A percentile compares a stretch with the other conserved stretches of the same genome.
Conservation (phyloP, 2,329 filamentous ascomycete species). For the Dendryphion nanum region DNA sequence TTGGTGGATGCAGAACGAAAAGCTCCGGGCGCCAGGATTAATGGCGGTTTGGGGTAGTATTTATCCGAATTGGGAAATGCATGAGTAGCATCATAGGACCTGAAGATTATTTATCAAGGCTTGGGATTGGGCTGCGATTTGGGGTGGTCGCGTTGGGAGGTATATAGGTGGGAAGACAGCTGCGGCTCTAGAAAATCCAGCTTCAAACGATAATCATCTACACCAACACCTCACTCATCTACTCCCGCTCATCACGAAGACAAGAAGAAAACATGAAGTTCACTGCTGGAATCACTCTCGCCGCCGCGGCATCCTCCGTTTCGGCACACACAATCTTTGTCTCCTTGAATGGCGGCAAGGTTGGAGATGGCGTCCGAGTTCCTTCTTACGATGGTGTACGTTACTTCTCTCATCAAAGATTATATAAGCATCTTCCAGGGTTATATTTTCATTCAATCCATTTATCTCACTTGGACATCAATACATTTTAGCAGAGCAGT, state of each 20-base stretch:
- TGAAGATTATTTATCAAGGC: no score
- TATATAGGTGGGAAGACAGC: no score
- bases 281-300: conserved; percentile 21
- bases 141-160: no score
- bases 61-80: conserved; percentile 1
- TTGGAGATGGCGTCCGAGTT: conserved; percentile 52
- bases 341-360: conserved; percentile 46
- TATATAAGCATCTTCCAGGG: background rate
- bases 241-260: no score
- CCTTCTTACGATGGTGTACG: conserved; percentile 40
- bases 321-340: conserved; percentile 54
- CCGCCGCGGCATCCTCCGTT: conserved; percentile 32
- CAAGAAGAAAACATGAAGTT: conserved; percentile 35
- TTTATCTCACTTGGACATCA: no score
- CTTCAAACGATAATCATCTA: no score
- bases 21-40: conserved; percentile 9
- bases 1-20: conserved; percentile 18
- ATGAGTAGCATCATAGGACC: conserved; percentile 11
- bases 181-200: no score
- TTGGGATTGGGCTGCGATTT: no score
- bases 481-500: no score
- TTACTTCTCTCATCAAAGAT: background rate
- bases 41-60: conserved; percentile 1
- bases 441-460: no score
- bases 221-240: no score